Percentiles rank a stretch among this genome's conserved stretches.
Evolutionary conservation across 495 filamentous ascomycete genomes (phyloP).

Genomic region (Xylaria scruposa): DNA sequence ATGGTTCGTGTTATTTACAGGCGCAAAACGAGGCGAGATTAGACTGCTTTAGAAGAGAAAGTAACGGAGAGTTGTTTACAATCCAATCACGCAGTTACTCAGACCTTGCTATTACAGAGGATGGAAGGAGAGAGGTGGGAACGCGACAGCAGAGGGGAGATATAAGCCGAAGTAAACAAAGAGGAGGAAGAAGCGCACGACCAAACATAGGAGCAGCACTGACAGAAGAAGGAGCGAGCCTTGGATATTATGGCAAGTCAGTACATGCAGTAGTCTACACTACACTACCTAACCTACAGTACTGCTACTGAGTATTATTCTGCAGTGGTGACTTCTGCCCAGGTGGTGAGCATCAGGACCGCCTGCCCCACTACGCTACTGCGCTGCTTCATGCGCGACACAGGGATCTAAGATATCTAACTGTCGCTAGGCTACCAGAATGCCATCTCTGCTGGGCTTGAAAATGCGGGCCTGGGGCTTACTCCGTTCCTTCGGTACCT

Average conservation of each 20-base stretch:
- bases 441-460: background rate
- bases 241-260: slow-evolving; percentile 3
- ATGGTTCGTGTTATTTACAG: background rate
- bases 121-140: slow-evolving; percentile 1
- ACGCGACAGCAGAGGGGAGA: slow-evolving; percentile 10
- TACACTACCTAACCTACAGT: background rate
- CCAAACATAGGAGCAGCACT: slow-evolving; percentile 2
- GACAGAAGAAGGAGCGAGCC: slow-evolving; percentile 11
- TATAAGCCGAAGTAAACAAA: slow-evolving; percentile 20
- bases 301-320: background rate
- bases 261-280: background rate
- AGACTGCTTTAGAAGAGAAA: background rate
- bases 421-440: slow-evolving; percentile 21
- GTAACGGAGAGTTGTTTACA: slow-evolving; percentile 12
- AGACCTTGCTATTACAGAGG: background rate
- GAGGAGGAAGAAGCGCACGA: slow-evolving; percentile 15
- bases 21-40: slow-evolving; percentile 1
- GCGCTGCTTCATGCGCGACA: slow-evolving; percentile 27
- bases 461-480: background rate
- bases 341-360: slow-evolving; percentile 23
- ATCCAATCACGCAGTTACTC: background rate
- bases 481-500: slow-evolving; percentile 2
- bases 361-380: slow-evolving; percentile 27
- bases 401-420: slow-evolving; percentile 21
- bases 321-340: slow-evolving; percentile 8